Percentiles rank a stretch among this genome's conserved stretches.
These are phyloP conservation scores for Colletotrichum gloeosporioides DNA, from an alignment of 2,329 filamentous ascomycete genomes.

Conservation along the genomic window DNA sequence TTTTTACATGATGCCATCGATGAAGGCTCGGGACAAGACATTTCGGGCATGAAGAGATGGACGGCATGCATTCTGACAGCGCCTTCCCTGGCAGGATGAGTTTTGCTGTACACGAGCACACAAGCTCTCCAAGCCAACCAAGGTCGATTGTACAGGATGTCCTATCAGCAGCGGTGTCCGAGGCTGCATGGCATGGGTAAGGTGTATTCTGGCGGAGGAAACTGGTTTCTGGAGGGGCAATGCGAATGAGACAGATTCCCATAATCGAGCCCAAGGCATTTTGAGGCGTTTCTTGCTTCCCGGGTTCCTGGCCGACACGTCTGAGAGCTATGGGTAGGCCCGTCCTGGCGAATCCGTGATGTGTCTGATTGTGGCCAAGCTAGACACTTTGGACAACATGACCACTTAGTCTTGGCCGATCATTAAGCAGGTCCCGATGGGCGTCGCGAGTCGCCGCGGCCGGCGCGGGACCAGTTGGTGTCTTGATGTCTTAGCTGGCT, in stretches of 20 bases:
- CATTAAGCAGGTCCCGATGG: conserved; percentile 21
- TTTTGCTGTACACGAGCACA: not conserved
- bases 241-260: conserved; percentile 22
- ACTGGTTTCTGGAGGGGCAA: not conserved
- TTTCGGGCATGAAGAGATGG: not conserved
- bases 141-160: not conserved
- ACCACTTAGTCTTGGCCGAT: conserved; percentile 14
- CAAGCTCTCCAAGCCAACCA: not conserved
- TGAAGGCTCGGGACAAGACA: not conserved
- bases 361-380: not conserved
- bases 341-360: conserved; percentile 10
- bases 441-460: conserved; percentile 8
- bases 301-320: conserved; percentile 14
- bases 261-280: conserved; percentile 13
- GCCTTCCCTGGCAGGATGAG: not conserved
- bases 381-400: conserved; percentile 11
- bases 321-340: not conserved
- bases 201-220: conserved; percentile 5
- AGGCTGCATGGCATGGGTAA: conserved; percentile 14
- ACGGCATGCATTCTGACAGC: not conserved
- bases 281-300: not conserved
- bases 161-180: not conserved
- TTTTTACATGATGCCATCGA: not conserved
- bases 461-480: conserved; percentile 13
- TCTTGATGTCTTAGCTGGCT: conserved; percentile 17